Evolutionary conservation across 164 flowering plant species (phyloP), one percentile per base, ranked within the genome.

Genomic region (Magnolia changhungtana): DNA sequence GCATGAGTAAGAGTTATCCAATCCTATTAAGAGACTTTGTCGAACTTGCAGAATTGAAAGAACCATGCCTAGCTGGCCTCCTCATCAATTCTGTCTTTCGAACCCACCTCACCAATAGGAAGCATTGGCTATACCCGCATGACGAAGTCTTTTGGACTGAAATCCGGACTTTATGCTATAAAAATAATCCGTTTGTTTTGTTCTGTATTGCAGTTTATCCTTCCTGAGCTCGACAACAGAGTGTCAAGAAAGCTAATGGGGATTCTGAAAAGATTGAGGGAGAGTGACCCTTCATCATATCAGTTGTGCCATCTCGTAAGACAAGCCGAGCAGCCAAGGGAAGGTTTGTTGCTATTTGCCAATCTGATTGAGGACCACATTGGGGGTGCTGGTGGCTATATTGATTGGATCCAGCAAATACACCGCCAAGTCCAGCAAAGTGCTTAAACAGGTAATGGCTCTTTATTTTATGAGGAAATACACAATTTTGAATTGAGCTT

Each of bases 251-350:
- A 85, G 84, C 81, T 94, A 16, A 79, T 86, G 78, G 76, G 72
- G 45, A 19, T 94, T 18, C 79, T 96, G 16, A 79, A 88, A 81
- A 91, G 78, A 78, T 65, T 83, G 50, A 86, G 98, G 83, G 90
- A 86, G 75, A 78, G 64, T 13, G 92, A 92, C 52, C 90, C 83
- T 69, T 88, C 96, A 20, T 90, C 83, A 78, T 89, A 87, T 85
- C 98, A 88, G 84, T 79, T 91, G 67, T 86, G 91, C 69, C 88
- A 88, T 82, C 86, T 96, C 65, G 94, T 96, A 55, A 89, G 94
- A 82, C 98, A 96, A 89, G 99, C 97, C 24, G 98, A 96, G 74
- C 97, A 94, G 71, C 94, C 97, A 7, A 88, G 95, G 84, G 99
- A 94, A 87, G 93, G 96, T 59, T 86, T 82, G 72, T 85, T 93